phyloP scores from a whole-genome alignment of 2,329 filamentous ascomycete genomes.

The Coniochaeta sp. region DNA sequence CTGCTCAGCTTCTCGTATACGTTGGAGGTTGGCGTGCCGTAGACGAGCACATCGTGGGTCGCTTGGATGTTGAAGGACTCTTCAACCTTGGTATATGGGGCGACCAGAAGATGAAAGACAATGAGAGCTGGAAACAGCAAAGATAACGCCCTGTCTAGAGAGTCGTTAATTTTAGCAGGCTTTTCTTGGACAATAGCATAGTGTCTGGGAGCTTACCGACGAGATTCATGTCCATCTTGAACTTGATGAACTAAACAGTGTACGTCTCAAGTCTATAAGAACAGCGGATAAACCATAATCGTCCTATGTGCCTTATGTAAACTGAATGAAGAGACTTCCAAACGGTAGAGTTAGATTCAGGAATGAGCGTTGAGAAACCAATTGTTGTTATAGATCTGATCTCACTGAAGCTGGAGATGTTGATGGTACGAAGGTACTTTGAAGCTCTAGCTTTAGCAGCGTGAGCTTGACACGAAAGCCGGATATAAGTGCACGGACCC shows the following conservation, averaged over 20 bases:
- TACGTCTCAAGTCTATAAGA: not conserved
- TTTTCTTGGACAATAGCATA: not conserved
- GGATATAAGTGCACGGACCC: not conserved
- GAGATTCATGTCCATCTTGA: not conserved
- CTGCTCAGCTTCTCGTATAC: constrained; percentile 44
- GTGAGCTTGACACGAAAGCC: not conserved
- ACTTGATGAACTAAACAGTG: not conserved
- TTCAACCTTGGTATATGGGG: constrained; percentile 95
- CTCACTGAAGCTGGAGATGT: not conserved
- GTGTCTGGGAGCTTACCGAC: constrained; percentile 6
- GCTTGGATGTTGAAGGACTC: constrained; percentile 98
- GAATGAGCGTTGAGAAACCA: not conserved
- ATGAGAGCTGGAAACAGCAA: constrained; percentile 56
- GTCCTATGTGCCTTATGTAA: not conserved
- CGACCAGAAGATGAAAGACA: constrained; percentile 60
- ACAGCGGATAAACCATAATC: not conserved
- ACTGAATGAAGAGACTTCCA: not conserved
- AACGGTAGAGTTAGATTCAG: not conserved
- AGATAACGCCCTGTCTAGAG: constrained; percentile 24
- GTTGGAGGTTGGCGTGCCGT: constrained; percentile 62
- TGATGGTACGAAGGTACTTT: not conserved
- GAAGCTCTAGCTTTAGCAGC: not conserved
- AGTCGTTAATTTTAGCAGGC: not conserved
- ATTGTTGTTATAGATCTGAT: not conserved
- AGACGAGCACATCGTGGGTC: constrained; percentile 77